Evolutionary conservation across 2,329 filamentous ascomycete genomes (phyloP).

Genomic region (Eutypa lata): DNA sequence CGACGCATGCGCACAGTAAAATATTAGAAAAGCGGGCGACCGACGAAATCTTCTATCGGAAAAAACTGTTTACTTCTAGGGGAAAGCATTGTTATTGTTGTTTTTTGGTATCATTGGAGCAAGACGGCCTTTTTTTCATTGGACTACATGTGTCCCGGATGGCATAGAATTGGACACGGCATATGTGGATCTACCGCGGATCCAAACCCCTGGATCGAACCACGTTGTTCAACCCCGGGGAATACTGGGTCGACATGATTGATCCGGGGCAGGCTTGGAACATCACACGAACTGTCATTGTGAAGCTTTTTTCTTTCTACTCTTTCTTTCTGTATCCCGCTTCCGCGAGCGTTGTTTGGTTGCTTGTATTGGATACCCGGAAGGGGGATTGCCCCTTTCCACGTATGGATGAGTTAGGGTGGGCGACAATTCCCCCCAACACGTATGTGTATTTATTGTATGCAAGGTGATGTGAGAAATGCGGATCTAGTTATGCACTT

Average conservation of each 20-base stretch:
- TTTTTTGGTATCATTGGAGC: no score
- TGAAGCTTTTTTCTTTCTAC: not conserved
- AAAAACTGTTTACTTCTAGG: not conserved
- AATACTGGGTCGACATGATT: not conserved
- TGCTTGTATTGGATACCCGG: not conserved
- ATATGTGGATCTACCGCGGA: not conserved
- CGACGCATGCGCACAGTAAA: not conserved
- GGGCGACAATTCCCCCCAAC: not conserved
- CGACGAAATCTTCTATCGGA: conserved; percentile 1
- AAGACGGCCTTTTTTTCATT: not conserved
- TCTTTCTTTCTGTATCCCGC: not conserved
- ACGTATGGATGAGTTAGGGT: not conserved
- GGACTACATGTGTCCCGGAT: not conserved
- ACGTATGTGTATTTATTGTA: no score
- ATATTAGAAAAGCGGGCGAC: conserved; percentile 7
- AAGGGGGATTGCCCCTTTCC: not conserved
- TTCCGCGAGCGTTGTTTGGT: not conserved
- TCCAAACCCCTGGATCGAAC: not conserved
- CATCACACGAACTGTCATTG: not conserved
- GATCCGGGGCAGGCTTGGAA: not conserved
- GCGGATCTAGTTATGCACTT: no score
- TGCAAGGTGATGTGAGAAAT: no score
- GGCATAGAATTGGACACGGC: not conserved
- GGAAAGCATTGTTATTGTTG: not conserved
- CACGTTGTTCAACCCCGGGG: not conserved